Evolutionary conservation across 2,329 filamentous ascomycete genomes (phyloP), one percentile per base, ranked within the genome.

Genomic region (Penicillium concentricum): DNA sequence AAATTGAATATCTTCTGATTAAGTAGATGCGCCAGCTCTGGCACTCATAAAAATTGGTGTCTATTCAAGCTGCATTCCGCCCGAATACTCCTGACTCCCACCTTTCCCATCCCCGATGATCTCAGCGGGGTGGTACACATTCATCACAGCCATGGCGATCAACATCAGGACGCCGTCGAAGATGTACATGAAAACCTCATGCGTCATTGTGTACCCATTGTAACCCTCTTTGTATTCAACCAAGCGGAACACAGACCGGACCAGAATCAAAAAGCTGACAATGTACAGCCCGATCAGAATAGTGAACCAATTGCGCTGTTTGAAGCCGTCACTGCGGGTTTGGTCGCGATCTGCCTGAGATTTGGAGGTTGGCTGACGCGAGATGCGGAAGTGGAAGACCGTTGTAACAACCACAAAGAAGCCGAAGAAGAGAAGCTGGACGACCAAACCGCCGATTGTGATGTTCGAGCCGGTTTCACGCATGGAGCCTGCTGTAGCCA

Each of bases 391-490:
- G 59, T 86, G 79, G 69, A 86, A 85, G 0, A 81, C 56, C 1
- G 76, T 62, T 0, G 82, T 77, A 2, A 79, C 78, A 6, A 78
- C 56, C 42, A 83, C 72, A 65, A 88, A 88, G 46, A 86, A 72
- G 22, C 76, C 78, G 58, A 88, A 86, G 58, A 83, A 78, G 47
- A 83, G 46, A 30, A 88, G 77, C 63, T 88, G 85, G 18, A 87
- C 68, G 42, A 82, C 71, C 1, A 88, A 72, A 1, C 85, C 85
- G 1, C 63, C 80, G 6, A 87, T 71, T 22, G 87, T 79, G 48
- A 87, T 74, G 22, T 70, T 62, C 16, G 65, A 61, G 16, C 69
- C 69, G 4, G 46, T 58, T 2, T 61, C 37, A 26, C 61, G 63
- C 24, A 57, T 54, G 8, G 49, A 58, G 1, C 50, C 61, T n/a